Base-by-base conservation (phyloP, 805 yeast genomes). In the Metschnikowia drakensbergensis region DNA sequence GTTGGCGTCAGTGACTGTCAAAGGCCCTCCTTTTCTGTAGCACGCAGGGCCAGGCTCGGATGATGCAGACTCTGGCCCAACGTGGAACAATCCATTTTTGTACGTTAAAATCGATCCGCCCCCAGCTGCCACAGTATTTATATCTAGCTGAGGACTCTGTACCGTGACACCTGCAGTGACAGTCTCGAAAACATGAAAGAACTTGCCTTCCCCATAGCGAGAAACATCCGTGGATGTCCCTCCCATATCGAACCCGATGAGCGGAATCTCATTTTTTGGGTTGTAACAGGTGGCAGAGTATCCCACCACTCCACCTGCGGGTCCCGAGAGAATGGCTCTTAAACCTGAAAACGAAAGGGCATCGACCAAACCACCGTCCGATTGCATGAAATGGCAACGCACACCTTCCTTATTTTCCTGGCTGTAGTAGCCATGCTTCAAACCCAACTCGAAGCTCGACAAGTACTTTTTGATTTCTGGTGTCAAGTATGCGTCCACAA, bases 281-380 rank as follows among this genome's bases (percentile, higher is more conserved):
- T 64, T 60, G 51, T 53, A 88, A 52, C 96, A 87, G 0, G 98
- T 91, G 45, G 81, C 77, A 0, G 96, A 88, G 58, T 82, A 88
- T 0, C 98, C 98, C 31, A 92, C 97, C 50, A 92, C 96, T 43
- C 98, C 98, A 34, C 98, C 98, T 7, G 98, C 98, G 3, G 98
- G 98, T 2, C 98, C 98, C 1, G 97, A 88, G 32, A 92, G 68
- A 42, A 92, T 86, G 3, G 98, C 96, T 57, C 82, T 78, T 33
- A 92, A 71, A 1, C 98, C 98, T 0, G 96, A 84, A 63, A 92
- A 92, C 42, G 80, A 77, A 23, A 81, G 73, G 59, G 94, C 90
- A 48, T 89, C 89, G 23, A 91, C 90, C 50, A 92, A 76, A 2
- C 98, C 98, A 49, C 98, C 98, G 64, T 92, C 96, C 9, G 96